Conservation (phyloP, 1,284 basidiomycete species). For the Omphalotus olearius region DNA sequence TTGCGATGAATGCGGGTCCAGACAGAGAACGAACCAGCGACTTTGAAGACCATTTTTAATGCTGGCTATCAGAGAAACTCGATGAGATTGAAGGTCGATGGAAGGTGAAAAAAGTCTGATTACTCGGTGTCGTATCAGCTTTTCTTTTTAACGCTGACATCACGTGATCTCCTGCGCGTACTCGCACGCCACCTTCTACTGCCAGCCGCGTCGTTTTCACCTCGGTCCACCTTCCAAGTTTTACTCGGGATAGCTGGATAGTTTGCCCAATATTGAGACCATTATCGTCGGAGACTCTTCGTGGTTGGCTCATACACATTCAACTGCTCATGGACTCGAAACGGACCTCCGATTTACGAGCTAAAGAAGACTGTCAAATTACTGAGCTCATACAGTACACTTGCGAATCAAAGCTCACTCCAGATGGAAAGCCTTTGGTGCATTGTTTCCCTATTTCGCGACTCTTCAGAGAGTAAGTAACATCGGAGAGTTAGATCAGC, state of each 20-base stretch:
- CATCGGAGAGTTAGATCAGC: neutral
- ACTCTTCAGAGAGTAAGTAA: conserved; percentile 63
- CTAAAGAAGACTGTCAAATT: conserved; percentile 43
- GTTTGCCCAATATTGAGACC: too few relatives aligned
- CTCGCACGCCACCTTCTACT: too few relatives aligned
- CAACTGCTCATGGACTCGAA: too few relatives aligned
- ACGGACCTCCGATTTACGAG: too few relatives aligned
- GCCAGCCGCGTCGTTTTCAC: too few relatives aligned
- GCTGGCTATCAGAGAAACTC: conserved; percentile 25
- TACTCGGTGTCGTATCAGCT: neutral
- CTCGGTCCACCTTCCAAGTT: too few relatives aligned
- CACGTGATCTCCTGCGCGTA: too few relatives aligned
- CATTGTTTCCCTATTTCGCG: conserved; percentile 70
- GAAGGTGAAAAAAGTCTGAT: conserved; percentile 24
- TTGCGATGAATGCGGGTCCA: neutral
- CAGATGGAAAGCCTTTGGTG: conserved; percentile 30
- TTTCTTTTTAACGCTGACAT: too few relatives aligned
- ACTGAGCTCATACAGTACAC: conserved; percentile 69
- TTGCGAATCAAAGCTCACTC: conserved; percentile 41
- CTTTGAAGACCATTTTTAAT: conserved; percentile 71
- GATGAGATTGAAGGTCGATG: conserved; percentile 32
- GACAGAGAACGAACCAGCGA: conserved; percentile 54
- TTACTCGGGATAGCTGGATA: too few relatives aligned
- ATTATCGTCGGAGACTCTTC: too few relatives aligned
- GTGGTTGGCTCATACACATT: too few relatives aligned